These are phyloP conservation scores for Diaporthe australafricana DNA, from an alignment of 2,329 filamentous ascomycete species.

Conservation along the genomic window DNA sequence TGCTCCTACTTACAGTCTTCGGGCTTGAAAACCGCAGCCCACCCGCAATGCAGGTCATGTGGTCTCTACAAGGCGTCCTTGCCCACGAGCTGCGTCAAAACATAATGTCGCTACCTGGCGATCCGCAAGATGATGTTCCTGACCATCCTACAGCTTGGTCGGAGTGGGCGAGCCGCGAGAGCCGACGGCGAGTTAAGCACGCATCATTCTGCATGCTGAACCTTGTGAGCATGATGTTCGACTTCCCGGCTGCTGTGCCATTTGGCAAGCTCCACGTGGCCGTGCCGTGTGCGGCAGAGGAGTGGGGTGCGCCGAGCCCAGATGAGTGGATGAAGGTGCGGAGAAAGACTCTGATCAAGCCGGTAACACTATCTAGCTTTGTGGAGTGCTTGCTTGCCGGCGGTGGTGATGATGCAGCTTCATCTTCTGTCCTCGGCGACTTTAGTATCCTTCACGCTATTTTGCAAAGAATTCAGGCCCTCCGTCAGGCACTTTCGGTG, in stretches of 20 bases:
- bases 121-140: not conserved
- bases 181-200: not conserved
- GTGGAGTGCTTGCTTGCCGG: not conserved
- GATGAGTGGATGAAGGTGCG: not conserved
- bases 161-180: not conserved
- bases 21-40: not conserved
- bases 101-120: not conserved
- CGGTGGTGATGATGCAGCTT: fast-evolving
- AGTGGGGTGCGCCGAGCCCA: not conserved
- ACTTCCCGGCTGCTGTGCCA: not conserved
- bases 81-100: not conserved
- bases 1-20: not conserved
- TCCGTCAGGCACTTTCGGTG: not conserved
- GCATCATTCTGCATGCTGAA: not conserved
- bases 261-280: not conserved
- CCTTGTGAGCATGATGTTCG: not conserved
- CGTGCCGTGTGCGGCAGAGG: not conserved
- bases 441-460: not conserved
- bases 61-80: not conserved
- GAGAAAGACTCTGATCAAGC: not conserved
- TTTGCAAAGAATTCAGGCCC: not conserved
- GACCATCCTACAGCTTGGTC: not conserved
- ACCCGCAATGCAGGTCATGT: not conserved
- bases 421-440: not conserved
- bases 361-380: not conserved